These are phyloP conservation scores for Solanum gracilifrons DNA, from an alignment of 257 asterid species.

Conservation along the genomic window DNA sequence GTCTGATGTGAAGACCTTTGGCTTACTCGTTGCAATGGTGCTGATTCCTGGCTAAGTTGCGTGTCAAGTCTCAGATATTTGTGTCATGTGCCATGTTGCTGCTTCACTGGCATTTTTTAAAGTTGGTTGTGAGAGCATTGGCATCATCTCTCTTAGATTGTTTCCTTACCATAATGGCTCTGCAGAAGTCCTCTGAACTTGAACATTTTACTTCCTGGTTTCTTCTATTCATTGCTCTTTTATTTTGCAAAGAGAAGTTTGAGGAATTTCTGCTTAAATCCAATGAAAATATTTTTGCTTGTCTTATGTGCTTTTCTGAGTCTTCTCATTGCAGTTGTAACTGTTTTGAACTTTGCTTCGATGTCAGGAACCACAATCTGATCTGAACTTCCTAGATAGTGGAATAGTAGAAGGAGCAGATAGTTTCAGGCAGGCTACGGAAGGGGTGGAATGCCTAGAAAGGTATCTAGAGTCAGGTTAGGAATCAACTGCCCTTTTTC, in stretches of 20 bases:
- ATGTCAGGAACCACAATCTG: slow-evolving; percentile 39
- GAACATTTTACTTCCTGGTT: neutral
- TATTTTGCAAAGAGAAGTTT: neutral
- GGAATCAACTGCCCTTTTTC: neutral
- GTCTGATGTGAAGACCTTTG: neutral
- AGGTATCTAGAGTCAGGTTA: slow-evolving; percentile 28
- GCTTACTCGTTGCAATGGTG: neutral
- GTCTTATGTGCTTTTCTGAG: neutral
- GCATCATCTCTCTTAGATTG: neutral
- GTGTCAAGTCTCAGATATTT: neutral
- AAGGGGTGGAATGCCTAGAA: slow-evolving; percentile 32
- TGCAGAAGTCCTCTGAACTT: neutral
- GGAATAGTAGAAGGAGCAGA: slow-evolving; percentile 41
- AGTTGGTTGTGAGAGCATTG: neutral
- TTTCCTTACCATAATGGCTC: neutral
- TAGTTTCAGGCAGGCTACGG: slow-evolving; percentile 28
- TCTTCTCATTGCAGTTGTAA: neutral
- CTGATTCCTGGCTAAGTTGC: neutral
- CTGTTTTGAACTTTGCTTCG: neutral
- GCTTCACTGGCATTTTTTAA: neutral
- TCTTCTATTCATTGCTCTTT: neutral
- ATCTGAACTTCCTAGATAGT: slow-evolving; percentile 35
- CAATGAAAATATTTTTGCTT: neutral
- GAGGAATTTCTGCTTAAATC: neutral
- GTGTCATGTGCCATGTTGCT: neutral